Evolutionary conservation across 352 stramenopile species (phyloP).

Genomic region (Plasmopara muralis): DNA sequence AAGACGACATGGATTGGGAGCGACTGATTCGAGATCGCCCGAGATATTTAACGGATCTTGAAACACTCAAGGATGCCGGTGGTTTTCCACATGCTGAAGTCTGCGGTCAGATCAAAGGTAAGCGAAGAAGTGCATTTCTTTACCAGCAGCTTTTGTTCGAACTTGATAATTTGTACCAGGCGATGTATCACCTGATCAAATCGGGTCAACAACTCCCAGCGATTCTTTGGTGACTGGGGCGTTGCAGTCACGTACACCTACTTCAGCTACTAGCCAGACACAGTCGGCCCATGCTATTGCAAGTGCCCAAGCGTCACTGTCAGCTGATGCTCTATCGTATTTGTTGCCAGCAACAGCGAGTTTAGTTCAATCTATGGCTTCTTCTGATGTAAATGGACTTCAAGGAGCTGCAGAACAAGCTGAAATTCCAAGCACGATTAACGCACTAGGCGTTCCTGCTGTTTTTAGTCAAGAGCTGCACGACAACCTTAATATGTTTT

Average conservation of each 20-base stretch:
- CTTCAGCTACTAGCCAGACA: slow-evolving; percentile 1
- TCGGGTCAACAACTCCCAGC: slow-evolving; percentile 10
- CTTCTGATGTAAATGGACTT: slow-evolving; percentile 4
- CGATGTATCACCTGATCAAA: slow-evolving; percentile 10
- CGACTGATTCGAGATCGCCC: slow-evolving; percentile 23
- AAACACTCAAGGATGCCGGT: slow-evolving; percentile 19
- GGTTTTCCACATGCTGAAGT: slow-evolving; percentile 25
- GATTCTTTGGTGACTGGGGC: slow-evolving; percentile 20
- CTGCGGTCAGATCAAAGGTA: slow-evolving; percentile 31
- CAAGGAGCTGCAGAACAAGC: background rate
- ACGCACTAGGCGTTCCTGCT: background rate
- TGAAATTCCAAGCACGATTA: background rate
- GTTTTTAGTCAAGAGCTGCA: slow-evolving; percentile 29
- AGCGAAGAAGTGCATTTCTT: background rate
- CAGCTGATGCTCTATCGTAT: slow-evolving; percentile 25
- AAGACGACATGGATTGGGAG: slow-evolving; percentile 27
- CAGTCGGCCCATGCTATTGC: slow-evolving; percentile 18
- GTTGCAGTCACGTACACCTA: slow-evolving; percentile 4
- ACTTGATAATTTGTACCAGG: slow-evolving; percentile 4
- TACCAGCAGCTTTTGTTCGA: background rate
- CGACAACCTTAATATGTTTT: slow-evolving; percentile 36
- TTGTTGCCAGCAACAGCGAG: slow-evolving; percentile 22
- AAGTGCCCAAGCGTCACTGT: slow-evolving; percentile 19
- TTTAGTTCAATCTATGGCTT: slow-evolving; percentile 9
- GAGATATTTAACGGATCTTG: slow-evolving; percentile 15